Percentiles rank a stretch among this genome's conserved stretches.
Evolutionary conservation across 176 grass and related monocot genomes (phyloP).

Genomic region (Panicum miliaceum): DNA sequence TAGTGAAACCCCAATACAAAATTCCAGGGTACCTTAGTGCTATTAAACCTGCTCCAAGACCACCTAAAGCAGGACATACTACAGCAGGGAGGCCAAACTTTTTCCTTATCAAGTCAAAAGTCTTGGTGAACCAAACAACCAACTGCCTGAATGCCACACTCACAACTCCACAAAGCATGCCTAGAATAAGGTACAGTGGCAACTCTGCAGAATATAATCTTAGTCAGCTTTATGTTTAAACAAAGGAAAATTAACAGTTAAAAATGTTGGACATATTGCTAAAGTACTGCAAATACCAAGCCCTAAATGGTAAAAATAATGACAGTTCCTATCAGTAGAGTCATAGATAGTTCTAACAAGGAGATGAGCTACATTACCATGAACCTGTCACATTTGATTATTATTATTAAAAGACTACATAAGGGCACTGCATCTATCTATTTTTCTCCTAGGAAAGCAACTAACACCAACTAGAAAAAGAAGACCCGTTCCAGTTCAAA

Average conservation of each 20-base stretch:
- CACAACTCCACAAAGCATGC: constrained; percentile 93
- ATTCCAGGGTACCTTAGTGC: constrained; percentile 96
- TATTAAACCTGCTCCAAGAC: constrained; percentile 92
- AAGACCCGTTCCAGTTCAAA: background rate
- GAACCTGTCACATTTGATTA: constrained; percentile 4
- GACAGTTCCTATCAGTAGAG: background rate
- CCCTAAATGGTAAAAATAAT: constrained; percentile 5
- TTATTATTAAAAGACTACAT: constrained; percentile 15
- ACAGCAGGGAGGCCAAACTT: constrained; percentile 88
- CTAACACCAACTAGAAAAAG: background rate
- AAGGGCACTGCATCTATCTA: background rate
- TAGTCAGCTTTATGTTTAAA: constrained; percentile 40
- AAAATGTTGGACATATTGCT: background rate
- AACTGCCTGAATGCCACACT: constrained; percentile 86
- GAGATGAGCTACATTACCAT: constrained; percentile 21
- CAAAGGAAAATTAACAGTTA: constrained; percentile 12
- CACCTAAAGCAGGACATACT: constrained; percentile 92
- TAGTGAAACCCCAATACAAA: constrained; percentile 98
- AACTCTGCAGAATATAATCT: constrained; percentile 68
- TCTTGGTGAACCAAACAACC: constrained; percentile 93
- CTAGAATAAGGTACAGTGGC: constrained; percentile 94
- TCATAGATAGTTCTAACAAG: constrained; percentile 6
- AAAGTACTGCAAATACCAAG: background rate
- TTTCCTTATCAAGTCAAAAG: constrained; percentile 86
- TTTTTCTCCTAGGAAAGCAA: constrained; percentile 18